Base-by-base conservation (phyloP, 768 basidiomycete species). In the Gymnopilus dilepis region DNA sequence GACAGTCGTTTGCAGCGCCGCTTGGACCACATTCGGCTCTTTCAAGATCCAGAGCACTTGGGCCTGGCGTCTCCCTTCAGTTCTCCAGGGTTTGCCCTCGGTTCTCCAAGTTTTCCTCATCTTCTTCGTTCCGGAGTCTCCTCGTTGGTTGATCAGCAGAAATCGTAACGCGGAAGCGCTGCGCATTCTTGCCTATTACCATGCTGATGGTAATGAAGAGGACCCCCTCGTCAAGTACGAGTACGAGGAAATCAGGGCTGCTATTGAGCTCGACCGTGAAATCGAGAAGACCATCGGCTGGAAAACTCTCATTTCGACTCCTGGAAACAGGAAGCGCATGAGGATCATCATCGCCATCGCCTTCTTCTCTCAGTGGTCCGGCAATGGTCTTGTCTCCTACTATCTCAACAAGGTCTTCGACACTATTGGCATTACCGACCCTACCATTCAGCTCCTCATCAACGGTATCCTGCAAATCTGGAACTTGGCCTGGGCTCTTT, bases 311-410 rank as follows among this genome's bases (percentile, higher is more conserved):
- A 74, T 92, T 70, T 68, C 77, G 42, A 91, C 84, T 45, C 73
- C 80, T 28, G 92, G 91, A 54, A 94, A 94, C 82, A 78, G 85
- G 64, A 87, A 80, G 74, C 90, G 93, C 60, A 82, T 94, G 82
- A 76, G 83, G 58, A 89, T 93, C 73, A 89, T 94, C 72, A 71
- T 90, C 63, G 88, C 88, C 48, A 78, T 93, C 58, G 90, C 89
- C 48, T 90, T 90, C 82, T 92, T 93, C 82, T 92, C 90, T 2
- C 89, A 91, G 67, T 92, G 90, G 91, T 92, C 89, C 9, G 91
- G 90, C 13, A 92, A 92, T 68, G 91, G 91, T 70, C 87, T 94
- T 56, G 88, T 91, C 53, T 91, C 89, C 6, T 92, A 89, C 80
- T 94, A 94, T 79, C 84, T 94, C 69, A 88, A 80, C 76, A 80